Base-by-base conservation (phyloP, 2,329 filamentous ascomycete species). In the Cadophora sp. region DNA sequence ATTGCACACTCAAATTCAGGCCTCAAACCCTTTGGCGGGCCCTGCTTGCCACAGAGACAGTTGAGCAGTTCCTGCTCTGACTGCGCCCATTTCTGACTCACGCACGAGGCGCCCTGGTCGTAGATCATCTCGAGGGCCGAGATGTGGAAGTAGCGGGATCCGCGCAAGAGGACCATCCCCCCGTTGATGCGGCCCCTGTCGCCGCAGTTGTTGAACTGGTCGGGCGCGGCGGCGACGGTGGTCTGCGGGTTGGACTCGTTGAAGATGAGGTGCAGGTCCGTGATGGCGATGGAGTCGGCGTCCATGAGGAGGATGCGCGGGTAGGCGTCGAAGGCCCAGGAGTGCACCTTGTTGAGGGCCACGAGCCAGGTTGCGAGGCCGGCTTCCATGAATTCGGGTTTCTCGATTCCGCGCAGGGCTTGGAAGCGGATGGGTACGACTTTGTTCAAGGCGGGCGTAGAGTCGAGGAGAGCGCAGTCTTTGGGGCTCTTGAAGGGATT, bases 1-100 rank as follows among this genome's bases (percentile, higher is more conserved):
- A 68, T 62, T 4, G 27, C 31, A 22, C 66, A 68, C 22, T n/a
- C 29, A 58, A 68, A 68, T 19, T 68, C 66, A 0, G 62, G 62
- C 19, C 66, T 29, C 7, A 43, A 7, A 24, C 60, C 65, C 6
- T 31, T 29, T 12, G 53, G 31, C 8, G 55, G 22, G 16, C 58
- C 50, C 22, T 51, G 24, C 8, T 27, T 46, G 8, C 66, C 66
- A 37, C 66, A 68, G 26, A 68, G 53, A 34, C 66, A 68, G 37
- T 68, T 68, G 22, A 68, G 62, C 19, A 68, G 62, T 24, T 68
- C 66, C 40, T 68, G 66, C 29, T 68, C 66, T 1, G 56, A 62
- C 14, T 68, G 66, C 43, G 40, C 14, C 66, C 66, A 68, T 40
- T 56, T 51, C 14, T 63, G 62, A 12, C 27, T 46, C 1, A 58